Evolutionary conservation across 2,329 filamentous ascomycete species (phyloP).

Genomic region (Aquanectria penicillioides): DNA sequence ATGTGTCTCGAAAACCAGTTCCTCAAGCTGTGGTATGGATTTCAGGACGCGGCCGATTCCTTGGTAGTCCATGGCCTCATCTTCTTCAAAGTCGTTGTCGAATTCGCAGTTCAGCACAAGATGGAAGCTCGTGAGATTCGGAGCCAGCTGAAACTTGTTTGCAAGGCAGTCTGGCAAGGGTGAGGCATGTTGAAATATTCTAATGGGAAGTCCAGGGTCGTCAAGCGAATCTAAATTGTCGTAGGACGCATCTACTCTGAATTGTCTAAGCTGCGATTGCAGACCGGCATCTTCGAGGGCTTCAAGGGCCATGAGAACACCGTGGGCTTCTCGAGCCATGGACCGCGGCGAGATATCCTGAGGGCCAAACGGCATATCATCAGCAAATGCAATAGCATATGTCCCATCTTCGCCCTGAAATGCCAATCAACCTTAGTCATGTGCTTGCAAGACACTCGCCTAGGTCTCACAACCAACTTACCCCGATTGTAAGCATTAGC

Average conservation of each 20-base stretch:
- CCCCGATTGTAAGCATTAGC: too few species aligned
- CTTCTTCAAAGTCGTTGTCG: not conserved
- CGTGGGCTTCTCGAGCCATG: not conserved
- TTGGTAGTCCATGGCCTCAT: not conserved
- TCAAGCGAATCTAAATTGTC: not conserved
- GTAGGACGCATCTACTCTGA: conserved; percentile 13
- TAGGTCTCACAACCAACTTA: too few species aligned
- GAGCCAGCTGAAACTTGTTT: not conserved
- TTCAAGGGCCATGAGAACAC: not conserved
- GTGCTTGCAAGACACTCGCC: too few species aligned
- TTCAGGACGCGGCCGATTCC: not conserved
- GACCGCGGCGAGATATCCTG: too few species aligned
- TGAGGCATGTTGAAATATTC: not conserved
- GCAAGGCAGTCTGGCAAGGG: not conserved
- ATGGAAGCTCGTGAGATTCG: conserved; percentile 2
- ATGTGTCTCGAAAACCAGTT: conserved; percentile 6
- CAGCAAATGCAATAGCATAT: too few species aligned
- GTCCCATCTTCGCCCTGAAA: too few species aligned
- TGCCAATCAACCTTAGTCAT: too few species aligned
- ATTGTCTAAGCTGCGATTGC: not conserved
- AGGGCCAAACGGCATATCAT: too few species aligned
- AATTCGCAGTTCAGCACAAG: not conserved
- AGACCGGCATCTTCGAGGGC: not conserved
- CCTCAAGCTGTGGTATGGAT: conserved; percentile 3
- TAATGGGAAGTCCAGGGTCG: not conserved